phyloP scores from a whole-genome alignment of 768 basidiomycete species.

The Boletus pseudopeckii region DNA sequence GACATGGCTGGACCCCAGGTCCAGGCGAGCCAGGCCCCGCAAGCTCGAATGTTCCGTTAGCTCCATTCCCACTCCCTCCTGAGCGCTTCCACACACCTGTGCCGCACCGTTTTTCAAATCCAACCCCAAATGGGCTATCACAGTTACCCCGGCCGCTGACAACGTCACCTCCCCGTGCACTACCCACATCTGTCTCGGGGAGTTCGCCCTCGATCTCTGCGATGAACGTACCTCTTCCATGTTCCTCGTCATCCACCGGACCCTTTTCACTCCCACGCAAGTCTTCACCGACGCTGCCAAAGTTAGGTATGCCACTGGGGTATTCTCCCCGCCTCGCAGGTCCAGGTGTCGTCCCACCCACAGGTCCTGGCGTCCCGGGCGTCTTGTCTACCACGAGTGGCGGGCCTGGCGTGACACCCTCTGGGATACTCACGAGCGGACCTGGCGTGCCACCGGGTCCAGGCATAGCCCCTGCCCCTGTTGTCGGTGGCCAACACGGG shows the following conservation, averaged over 20 bases:
- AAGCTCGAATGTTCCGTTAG: slow-evolving; percentile 27
- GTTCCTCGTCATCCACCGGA: slow-evolving; percentile 16
- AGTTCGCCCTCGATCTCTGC: slow-evolving; percentile 19
- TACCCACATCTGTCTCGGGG: slow-evolving; percentile 16
- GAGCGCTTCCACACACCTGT: slow-evolving; percentile 31
- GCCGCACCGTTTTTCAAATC: slow-evolving; percentile 25
- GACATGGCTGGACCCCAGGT: slow-evolving; percentile 36
- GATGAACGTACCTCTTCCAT: slow-evolving; percentile 12
- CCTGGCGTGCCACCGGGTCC: slow-evolving; percentile 29
- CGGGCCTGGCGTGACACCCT: slow-evolving; percentile 20
- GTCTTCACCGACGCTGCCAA: slow-evolving; percentile 25
- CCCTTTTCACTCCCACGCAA: slow-evolving; percentile 25
- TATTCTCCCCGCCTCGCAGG: slow-evolving; percentile 31
- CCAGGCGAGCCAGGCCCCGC: slow-evolving; percentile 29
- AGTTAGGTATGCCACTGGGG: slow-evolving; percentile 26
- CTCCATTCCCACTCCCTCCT: slow-evolving; percentile 26
- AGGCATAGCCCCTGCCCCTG: slow-evolving; percentile 24
- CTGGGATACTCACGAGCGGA: slow-evolving; percentile 29
- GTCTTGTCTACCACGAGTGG: slow-evolving; percentile 16
- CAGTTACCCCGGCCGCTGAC: slow-evolving; percentile 24
- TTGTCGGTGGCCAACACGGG: slow-evolving; percentile 4
- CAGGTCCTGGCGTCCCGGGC: slow-evolving; percentile 26
- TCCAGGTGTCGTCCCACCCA: slow-evolving; percentile 29
- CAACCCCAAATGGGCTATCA: slow-evolving; percentile 20
- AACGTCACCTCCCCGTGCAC: slow-evolving; percentile 39